Evolutionary conservation across 257 asterid species (phyloP).

Genomic region (Solanum chiquidenum): DNA sequence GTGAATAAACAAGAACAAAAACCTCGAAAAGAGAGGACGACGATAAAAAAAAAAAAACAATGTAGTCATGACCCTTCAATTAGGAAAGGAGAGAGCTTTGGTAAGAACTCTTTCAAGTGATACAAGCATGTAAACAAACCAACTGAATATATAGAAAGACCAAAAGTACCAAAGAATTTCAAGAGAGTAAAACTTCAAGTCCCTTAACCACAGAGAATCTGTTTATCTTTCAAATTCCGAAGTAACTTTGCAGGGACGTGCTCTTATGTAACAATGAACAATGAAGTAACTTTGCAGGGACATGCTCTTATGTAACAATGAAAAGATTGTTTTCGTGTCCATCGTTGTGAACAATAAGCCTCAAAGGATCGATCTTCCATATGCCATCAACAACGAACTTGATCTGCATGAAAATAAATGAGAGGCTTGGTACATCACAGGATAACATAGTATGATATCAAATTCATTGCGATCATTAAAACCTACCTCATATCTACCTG

Average conservation of each 20-base stretch:
- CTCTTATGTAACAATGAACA: slow-evolving; percentile 29
- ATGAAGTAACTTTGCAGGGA: background rate
- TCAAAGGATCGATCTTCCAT: slow-evolving; percentile 75
- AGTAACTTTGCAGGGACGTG: background rate
- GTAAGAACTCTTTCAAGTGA: background rate
- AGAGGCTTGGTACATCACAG: background rate
- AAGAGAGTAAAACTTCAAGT: background rate
- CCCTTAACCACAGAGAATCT: background rate
- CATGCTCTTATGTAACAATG: slow-evolving; percentile 22
- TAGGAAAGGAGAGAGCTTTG: background rate
- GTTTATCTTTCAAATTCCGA: background rate
- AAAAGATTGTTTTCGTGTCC: slow-evolving; percentile 71
- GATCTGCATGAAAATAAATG: slow-evolving; percentile 36
- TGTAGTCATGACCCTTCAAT: background rate
- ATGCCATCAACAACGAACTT: slow-evolving; percentile 83
- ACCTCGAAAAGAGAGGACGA: background rate
- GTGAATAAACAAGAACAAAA: background rate
- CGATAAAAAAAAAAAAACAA: background rate
- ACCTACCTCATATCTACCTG: slow-evolving; percentile 81
- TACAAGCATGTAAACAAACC: background rate
- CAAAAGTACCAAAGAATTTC: background rate
- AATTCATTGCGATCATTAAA: background rate
- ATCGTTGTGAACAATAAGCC: slow-evolving; percentile 37
- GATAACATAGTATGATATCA: background rate
- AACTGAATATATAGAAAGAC: background rate